These are phyloP conservation scores for Coniochaeta sp. DNA, from an alignment of 2,329 filamentous ascomycete genomes.

Conservation along the genomic window DNA sequence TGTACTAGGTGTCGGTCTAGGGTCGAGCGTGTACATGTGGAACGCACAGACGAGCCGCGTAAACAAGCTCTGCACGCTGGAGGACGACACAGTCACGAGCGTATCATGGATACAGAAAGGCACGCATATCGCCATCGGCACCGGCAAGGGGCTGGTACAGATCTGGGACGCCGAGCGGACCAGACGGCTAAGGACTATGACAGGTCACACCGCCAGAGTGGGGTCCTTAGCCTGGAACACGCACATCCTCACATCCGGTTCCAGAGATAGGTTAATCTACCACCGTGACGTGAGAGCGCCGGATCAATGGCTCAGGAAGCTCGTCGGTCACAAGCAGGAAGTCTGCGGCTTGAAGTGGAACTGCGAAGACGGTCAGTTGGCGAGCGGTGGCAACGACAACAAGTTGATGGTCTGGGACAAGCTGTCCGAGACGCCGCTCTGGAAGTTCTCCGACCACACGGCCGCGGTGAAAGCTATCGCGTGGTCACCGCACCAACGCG, in stretches of 20 bases:
- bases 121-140: constrained; percentile 91
- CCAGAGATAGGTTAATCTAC: constrained; percentile 85
- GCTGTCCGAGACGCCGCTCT: constrained; percentile 81
- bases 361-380: constrained; percentile 87
- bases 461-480: constrained; percentile 96
- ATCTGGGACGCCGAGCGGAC: constrained; percentile 94
- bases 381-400: constrained; percentile 96
- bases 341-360: constrained; percentile 98
- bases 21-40: constrained; percentile 97
- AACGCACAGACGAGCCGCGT: constrained; percentile 87
- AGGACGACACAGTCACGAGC: constrained; percentile 90
- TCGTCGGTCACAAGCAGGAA: constrained; percentile 95
- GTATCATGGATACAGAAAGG: constrained; percentile 98
- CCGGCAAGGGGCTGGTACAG: constrained; percentile 87
- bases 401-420: constrained; percentile 99
- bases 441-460: constrained; percentile 90
- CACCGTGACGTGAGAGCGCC: constrained; percentile 92
- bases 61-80: constrained; percentile 85
- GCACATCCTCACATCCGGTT: constrained; percentile 93
- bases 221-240: constrained; percentile 96
- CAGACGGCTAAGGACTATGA: constrained; percentile 87
- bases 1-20: constrained; percentile 84
- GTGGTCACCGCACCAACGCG: constrained; percentile 94
- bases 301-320: constrained; percentile 79
- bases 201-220: constrained; percentile 86